Evolutionary conservation across 805 yeast species (phyloP), one percentile per base, ranked within the genome.

Genomic region (Cephaloascus albidus): DNA sequence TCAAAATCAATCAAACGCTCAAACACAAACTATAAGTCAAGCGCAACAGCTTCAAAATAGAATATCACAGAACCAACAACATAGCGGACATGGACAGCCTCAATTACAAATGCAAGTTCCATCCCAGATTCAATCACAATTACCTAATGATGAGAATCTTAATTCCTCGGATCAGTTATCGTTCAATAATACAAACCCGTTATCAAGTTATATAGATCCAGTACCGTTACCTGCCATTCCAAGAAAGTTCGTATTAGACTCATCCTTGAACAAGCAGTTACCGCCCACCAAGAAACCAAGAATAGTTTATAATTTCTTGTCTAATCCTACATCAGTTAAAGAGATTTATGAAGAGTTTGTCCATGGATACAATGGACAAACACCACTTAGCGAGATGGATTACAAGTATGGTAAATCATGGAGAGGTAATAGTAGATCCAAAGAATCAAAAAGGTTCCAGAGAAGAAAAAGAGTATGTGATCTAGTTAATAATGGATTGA

Each of bases 371-470:
- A 55, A 64, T 12, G 71, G 70, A 16, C 72, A 66, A 46, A 58
- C 60, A 4, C 68, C 72, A 4, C 51, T 66, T 35, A 51, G 62
- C 34, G 68, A 65, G 35, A 57, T 66, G 61, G 72, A 66, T 44
- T 59, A 57, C 20, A 55, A 63, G 38, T 65, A 58, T 45, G 72
- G 72, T 17, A 66, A 66, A 43, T 62, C 61, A 39, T 66, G 72
- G 72, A 50, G 72, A 38, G 72, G 72, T 19, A 70, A 66, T 46
- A 61, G 68, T 5, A 50, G 72, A 31, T 62, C 69, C 14, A 66
- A 66, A 45, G 70, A 66, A 41, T 57, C 64, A 16, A 66, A 66
- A 49, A 50, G 72, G 41, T 66, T 48, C 46, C 72, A 66, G 44
- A 53, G 72, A 44, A 48, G 72, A 32, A 66, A 64, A 43, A 61